A percentile compares a stretch with the other conserved stretches of the same genome.
These are phyloP conservation scores for Penicillium manginii DNA, from an alignment of 495 filamentous ascomycete genomes.

Conservation along the genomic window DNA sequence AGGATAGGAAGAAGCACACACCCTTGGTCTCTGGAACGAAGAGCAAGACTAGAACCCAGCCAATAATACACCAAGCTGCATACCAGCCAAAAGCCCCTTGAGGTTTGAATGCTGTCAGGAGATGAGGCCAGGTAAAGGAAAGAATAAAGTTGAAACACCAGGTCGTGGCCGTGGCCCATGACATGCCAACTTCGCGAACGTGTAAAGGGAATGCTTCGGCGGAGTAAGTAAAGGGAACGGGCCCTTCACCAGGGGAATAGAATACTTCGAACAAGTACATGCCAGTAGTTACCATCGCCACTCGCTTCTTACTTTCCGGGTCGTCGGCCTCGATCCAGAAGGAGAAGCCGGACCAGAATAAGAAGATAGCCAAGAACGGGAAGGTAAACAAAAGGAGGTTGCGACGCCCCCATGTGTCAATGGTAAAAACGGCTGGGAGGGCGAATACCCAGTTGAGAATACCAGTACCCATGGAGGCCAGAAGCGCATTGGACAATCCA, in stretches of 20 bases:
- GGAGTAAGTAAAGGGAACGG: slow-evolving; percentile 61
- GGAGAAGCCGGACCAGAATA: slow-evolving; percentile 62
- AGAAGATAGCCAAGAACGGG: slow-evolving; percentile 61
- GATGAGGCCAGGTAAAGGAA: slow-evolving; percentile 58
- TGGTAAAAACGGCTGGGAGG: slow-evolving; percentile 68
- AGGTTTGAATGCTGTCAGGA: slow-evolving; percentile 52
- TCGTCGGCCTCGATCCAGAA: slow-evolving; percentile 52
- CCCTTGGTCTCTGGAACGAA: slow-evolving; percentile 63
- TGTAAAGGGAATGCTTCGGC: slow-evolving; percentile 63
- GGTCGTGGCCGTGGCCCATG: slow-evolving; percentile 57
- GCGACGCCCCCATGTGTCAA: slow-evolving; percentile 66
- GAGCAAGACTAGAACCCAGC: slow-evolving; percentile 57
- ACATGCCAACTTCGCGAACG: slow-evolving; percentile 72
- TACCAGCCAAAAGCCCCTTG: slow-evolving; percentile 67
- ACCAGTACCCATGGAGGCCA: slow-evolving; percentile 66
- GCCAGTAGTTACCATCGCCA: slow-evolving; percentile 53
- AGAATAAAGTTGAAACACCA: slow-evolving; percentile 60
- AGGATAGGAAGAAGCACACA: slow-evolving; percentile 22
- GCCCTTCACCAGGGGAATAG: slow-evolving; percentile 61
- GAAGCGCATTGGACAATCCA: slow-evolving; percentile 47
- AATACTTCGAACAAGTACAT: slow-evolving; percentile 56
- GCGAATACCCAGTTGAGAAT: slow-evolving; percentile 69
- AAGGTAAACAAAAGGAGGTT: slow-evolving; percentile 67
- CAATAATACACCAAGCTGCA: slow-evolving; percentile 56
- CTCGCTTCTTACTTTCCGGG: slow-evolving; percentile 33